These are phyloP conservation scores for Dimargaris xerosporica DNA, from an alignment of 192 early-diverging fungal genomes.

Conservation along the genomic window DNA sequence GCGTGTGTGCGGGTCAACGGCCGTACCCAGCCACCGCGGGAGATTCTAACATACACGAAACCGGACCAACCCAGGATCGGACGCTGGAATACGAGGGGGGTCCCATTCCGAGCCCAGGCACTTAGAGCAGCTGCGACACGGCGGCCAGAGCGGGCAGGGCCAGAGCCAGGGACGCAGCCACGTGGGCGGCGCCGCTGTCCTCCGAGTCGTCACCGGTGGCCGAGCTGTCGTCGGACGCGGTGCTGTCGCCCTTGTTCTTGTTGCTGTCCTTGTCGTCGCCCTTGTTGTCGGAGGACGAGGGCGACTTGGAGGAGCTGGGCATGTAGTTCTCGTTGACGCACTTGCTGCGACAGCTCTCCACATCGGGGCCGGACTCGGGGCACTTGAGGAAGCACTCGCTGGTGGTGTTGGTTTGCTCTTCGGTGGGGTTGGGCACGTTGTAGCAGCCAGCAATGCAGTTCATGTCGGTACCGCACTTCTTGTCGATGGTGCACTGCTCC, in stretches of 20 bases:
- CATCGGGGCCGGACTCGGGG: constrained; percentile 4
- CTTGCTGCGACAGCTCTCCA: background rate
- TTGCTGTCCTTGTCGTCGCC: background rate
- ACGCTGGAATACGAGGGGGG: too few relatives aligned
- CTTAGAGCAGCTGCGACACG: constrained; percentile 2
- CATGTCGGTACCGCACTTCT: constrained; percentile 8
- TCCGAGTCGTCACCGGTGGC: constrained; percentile 4
- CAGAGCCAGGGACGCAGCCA: constrained; percentile 2
- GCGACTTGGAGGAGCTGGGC: background rate
- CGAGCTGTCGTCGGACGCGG: background rate
- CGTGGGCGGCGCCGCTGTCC: background rate
- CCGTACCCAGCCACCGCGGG: too few relatives aligned
- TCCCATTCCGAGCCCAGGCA: background rate
- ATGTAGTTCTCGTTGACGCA: constrained; percentile 10
- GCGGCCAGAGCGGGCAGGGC: constrained; percentile 7
- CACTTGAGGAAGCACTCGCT: constrained; percentile 9
- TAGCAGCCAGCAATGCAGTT: constrained; percentile 6
- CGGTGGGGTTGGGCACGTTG: constrained; percentile 8
- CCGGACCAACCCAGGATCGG: too few relatives aligned
- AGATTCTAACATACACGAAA: too few relatives aligned
- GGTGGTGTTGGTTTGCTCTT: background rate
- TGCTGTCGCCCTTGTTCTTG: background rate
- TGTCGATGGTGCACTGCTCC: constrained; percentile 3
- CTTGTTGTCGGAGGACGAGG: background rate
- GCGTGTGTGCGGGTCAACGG: too few relatives aligned